Base-by-base conservation (phyloP, 208 protist species). In the Wallacemonas sp. region DNA sequence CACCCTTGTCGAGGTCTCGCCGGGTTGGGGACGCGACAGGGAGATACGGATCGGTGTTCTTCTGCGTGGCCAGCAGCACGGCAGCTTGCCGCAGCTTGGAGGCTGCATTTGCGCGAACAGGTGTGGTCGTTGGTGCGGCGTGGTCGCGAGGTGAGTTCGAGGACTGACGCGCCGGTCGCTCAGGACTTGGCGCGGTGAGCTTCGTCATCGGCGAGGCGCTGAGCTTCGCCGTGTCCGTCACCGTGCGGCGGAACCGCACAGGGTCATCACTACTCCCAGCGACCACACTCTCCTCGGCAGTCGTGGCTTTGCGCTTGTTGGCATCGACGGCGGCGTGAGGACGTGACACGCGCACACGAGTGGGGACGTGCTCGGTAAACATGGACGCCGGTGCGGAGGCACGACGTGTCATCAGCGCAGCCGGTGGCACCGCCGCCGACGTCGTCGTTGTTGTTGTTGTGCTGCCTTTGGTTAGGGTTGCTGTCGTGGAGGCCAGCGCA, bases 71-170 rank as follows among this genome's bases (percentile, higher is more conserved):
- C 51, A 27, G 31, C 8, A 41, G 51, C 30, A 47, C 56, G 22
- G 61, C 62, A 28, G 63, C 51, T 19, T 58, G 31, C 36, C 63
- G 70, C 56, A 70, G 63, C 41, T 30, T 42, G 6, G 62, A 63
- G 14, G 62, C 70, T 19, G 62, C 65, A 70, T 74, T 77, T 56
- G 28, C 68, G 62, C 75, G 75, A 0, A 66, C 62, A 42, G 68
- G 51, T 9, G 51, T 58, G 5, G n/a, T 27, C 9, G 4, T 27
- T 6, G n/a, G 4, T 12, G 31, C 30, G 4, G 14, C 17, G 4
- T 6, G 12, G 41, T 39, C 51, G 15, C 51, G 51, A 15, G 51
- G 51, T 21, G 51, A 58, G 51, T 6, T 31, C 11, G 51, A 58
- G 5, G 51, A 38, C 4, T 6, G 46, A 19, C 11, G 9, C 24